Evolutionary conservation across 441 rosid genomes (phyloP).

Genomic region (Mallotus repandus): DNA sequence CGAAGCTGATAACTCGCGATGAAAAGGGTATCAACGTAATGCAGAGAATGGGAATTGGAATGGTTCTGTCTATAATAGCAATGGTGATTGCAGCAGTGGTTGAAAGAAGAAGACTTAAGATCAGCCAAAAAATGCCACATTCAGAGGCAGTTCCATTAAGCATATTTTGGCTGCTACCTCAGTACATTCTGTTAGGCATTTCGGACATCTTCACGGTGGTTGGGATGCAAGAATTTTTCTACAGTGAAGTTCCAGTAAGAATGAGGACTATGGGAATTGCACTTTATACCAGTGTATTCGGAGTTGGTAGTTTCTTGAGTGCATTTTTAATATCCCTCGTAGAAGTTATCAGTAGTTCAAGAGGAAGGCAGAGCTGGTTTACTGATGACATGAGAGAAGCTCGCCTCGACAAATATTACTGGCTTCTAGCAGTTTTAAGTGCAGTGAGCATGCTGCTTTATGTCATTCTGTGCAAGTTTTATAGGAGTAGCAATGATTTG

Average conservation of each 20-base stretch:
- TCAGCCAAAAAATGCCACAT: constrained; percentile 33
- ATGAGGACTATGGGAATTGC: constrained; percentile 97
- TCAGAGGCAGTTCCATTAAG: constrained; percentile 38
- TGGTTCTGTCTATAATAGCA: constrained; percentile 76
- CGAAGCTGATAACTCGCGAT: constrained; percentile 43
- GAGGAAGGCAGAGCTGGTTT: constrained; percentile 67
- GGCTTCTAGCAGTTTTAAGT: constrained; percentile 68
- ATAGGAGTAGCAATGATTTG: constrained; percentile 36
- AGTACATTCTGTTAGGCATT: constrained; percentile 73
- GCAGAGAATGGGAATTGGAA: constrained; percentile 91
- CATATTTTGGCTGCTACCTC: constrained; percentile 86
- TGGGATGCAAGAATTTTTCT: constrained; percentile 96
- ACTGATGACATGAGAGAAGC: constrained; percentile 83
- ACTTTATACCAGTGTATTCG: constrained; percentile 79
- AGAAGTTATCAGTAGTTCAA: constrained; percentile 45
- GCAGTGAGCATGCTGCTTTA: constrained; percentile 55
- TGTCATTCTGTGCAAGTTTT: constrained; percentile 50
- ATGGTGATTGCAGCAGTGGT: constrained; percentile 78
- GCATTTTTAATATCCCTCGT: constrained; percentile 62
- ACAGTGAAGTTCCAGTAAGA: constrained; percentile 70
- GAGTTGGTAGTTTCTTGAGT: constrained; percentile 86
- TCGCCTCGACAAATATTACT: constrained; percentile 67
- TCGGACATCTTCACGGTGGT: constrained; percentile 92
- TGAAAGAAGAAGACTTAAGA: constrained; percentile 58
- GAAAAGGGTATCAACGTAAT: constrained; percentile 56